Percentiles rank a stretch among this genome's conserved stretches.
Conservation (phyloP, 2,329 filamentous ascomycete species). For the Furcasterigmium furcatum region DNA sequence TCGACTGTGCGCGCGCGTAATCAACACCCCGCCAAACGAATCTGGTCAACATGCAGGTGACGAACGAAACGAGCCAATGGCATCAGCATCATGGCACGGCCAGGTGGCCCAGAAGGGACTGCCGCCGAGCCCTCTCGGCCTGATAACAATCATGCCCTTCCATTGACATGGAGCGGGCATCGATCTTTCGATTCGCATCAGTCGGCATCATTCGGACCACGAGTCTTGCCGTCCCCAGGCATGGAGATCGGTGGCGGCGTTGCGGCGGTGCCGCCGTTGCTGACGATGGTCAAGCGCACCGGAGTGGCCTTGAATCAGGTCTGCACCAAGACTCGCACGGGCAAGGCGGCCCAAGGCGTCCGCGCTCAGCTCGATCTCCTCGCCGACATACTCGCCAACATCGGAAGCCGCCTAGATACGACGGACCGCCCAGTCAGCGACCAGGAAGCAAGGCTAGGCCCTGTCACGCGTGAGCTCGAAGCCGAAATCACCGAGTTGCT, state of each 20-base stretch:
- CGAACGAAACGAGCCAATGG: too few relatives aligned
- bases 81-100: too few relatives aligned
- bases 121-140: too few relatives aligned
- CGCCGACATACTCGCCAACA: neutral
- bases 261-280: neutral
- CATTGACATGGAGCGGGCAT: too few relatives aligned
- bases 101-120: too few relatives aligned
- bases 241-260: neutral
- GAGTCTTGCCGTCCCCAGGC: too few relatives aligned
- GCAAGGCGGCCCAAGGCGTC: neutral
- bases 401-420: neutral
- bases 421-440: neutral
- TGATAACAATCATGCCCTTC: too few relatives aligned
- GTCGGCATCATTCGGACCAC: too few relatives aligned
- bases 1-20: too few relatives aligned
- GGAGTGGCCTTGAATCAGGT: neutral
- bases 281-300: neutral
- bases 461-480: neutral
- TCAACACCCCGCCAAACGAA: too few relatives aligned
- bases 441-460: neutral
- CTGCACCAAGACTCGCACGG: neutral
- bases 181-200: too few relatives aligned
- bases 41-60: too few relatives aligned
- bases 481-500: neutral
- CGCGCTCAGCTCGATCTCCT: neutral